Base-by-base conservation (phyloP, 805 yeast species). In the Wickerhamomyces kurtzmanii region DNA sequence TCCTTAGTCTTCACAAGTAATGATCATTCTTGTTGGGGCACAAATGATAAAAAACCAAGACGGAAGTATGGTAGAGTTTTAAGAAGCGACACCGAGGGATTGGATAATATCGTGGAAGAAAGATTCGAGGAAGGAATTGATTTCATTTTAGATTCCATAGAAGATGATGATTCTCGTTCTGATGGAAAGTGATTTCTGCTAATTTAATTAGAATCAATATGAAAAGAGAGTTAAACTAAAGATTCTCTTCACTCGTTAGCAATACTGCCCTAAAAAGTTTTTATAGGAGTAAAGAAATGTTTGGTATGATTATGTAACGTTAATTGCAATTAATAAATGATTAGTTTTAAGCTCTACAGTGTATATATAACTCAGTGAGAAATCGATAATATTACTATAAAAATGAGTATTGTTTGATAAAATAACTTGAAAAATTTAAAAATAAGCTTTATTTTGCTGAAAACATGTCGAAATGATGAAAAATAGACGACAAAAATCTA, bases 21-120 rank as follows among this genome's bases (percentile, higher is more conserved):
- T 29, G 67, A 66, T 33, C 93, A 91, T 51, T 62, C 80, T 5
- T 80, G 91, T 39, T 89, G 96, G 96, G 78, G 75, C 16, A 49
- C 49, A 20, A 68, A 62, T 27, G 52, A 48, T 17, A 85, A 84
- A 46, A 69, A 77, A 47, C 95, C 95, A 21, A 71, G 97, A 48
- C 75, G 83, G 53, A 89, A 86, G 53, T 85, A 76, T 46, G 98
- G 98, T 14, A 68, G 96, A 34, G 95, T 91, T 3, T 54, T 87
- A 29, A 73, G 77, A 41, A 70, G 91, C 5, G 74, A 75, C 24
- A 38, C 64, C 15, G 89, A 80, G 41, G 86, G 89, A 2, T 47
- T 87, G 33, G 78, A 74, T 56, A 81, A 80, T 34, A 71, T 84
- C 10, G 67, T 85, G 29, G 76, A 75, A 34, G 96, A 84, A 49